Evolutionary conservation across 352 stramenopile genomes (phyloP).

Genomic region (Pythium brachiatum): DNA sequence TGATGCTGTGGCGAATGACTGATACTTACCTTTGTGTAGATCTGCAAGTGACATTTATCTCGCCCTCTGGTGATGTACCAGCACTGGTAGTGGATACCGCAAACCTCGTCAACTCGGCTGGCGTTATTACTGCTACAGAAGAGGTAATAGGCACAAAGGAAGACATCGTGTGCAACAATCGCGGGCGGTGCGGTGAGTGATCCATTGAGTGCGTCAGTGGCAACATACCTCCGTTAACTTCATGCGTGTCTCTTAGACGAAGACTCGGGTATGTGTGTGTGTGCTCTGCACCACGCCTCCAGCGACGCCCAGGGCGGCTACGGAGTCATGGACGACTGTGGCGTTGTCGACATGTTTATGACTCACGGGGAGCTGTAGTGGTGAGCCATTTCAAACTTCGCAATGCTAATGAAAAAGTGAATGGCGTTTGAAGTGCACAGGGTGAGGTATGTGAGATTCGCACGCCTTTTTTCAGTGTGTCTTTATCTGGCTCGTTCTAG

Average conservation of each 20-base stretch:
- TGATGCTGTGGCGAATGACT: not conserved
- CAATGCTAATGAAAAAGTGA: too few species aligned
- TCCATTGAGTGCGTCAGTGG: not conserved
- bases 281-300: slow-evolving; percentile 51
- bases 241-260: slow-evolving; percentile 35
- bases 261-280: slow-evolving; percentile 60
- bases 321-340: slow-evolving; percentile 59
- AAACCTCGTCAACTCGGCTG: slow-evolving; percentile 37
- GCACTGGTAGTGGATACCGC: slow-evolving; percentile 34
- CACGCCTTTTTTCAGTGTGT: too few species aligned
- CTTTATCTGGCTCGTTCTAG: too few species aligned
- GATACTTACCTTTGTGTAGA: not conserved
- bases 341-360: slow-evolving; percentile 59
- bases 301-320: slow-evolving; percentile 52
- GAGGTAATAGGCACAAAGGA: slow-evolving; percentile 53
- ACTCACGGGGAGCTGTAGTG: slow-evolving; percentile 58
- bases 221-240: not conserved
- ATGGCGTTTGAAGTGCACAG: too few species aligned
- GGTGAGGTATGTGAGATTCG: too few species aligned
- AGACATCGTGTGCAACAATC: slow-evolving; percentile 72
- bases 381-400: too few species aligned
- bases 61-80: slow-evolving; percentile 59
- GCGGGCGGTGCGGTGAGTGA: slow-evolving; percentile 59
- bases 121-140: slow-evolving; percentile 33
- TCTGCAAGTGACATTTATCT: slow-evolving; percentile 52